Base-by-base conservation (phyloP, 306 rosid species). In the Lithocarpus polystachyus region DNA sequence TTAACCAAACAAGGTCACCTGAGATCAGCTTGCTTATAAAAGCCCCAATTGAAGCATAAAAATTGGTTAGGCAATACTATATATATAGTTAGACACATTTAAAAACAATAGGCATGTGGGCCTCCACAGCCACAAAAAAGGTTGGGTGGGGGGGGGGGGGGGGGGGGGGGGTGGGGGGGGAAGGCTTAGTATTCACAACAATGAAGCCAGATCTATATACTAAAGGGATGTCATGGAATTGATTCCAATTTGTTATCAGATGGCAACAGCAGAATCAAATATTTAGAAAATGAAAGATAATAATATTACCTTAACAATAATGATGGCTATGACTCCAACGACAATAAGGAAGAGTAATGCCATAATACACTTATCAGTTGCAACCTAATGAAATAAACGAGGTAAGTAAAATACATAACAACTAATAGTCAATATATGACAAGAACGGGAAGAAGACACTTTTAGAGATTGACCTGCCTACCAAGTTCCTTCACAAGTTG, bases 331-430 rank as follows among this genome's bases (percentile, higher is more conserved):
- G 62, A 95, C 99, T 82, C 99, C 99, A 59, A 84, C 55, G 55
- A 95, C 97, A 71, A 95, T 83, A 40, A 95, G 89, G 88, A 92
- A 64, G 52, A 95, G 94, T 18, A 95, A 85, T 54, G 81, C 92
- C 98, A 92, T 90, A 52, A 95, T 95, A 83, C 98, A 92, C 84
- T 81, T 91, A 84, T 95, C 99, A 82, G 99, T 95, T 79, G 98
- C 97, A 84, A 95, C 94, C 98, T 92, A 62, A 76, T 31, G 70
- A 43, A 68, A 62, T 69, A 72, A 23, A 53, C 54, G 69, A 31
- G 71, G 62, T 60, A 68, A 31, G 81, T 71, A 77, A 81, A 6
- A 29, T 54, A 75, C 77, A 14, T 56, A 61, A 65, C 26, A 29
- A 68, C 26, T 40, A 17, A 45, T 77, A 60, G 48, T 51, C 75